These are phyloP conservation scores for Spergularia azorica DNA, from an alignment of 179 eudicot species.

Conservation along the genomic window DNA sequence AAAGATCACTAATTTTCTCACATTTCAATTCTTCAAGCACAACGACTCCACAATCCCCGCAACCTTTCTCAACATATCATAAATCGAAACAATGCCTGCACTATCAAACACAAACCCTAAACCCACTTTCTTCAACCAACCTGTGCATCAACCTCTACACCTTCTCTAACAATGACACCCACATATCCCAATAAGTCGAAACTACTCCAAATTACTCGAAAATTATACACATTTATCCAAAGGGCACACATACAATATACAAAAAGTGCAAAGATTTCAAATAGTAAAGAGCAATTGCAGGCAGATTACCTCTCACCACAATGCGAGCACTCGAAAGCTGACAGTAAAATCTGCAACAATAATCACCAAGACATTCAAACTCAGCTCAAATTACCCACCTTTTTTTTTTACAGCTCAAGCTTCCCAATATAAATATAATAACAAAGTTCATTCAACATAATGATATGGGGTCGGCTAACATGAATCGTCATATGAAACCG, in stretches of 20 bases:
- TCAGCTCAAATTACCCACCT: background rate
- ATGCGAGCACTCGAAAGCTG: conserved; percentile 96
- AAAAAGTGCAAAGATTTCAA: background rate
- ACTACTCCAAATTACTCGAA: background rate
- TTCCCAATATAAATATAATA: background rate
- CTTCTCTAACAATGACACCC: background rate
- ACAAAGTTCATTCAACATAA: background rate
- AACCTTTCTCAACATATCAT: background rate
- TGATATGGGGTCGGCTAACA: background rate
- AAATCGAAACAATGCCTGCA: background rate
- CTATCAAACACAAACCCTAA: background rate
- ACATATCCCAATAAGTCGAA: background rate
- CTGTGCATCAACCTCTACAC: background rate
- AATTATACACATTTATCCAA: background rate
- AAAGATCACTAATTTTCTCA: background rate
- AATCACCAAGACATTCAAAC: background rate
- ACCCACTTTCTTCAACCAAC: background rate
- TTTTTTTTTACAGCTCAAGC: too few relatives aligned
- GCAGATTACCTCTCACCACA: conserved; percentile 84
- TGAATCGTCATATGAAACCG: too few relatives aligned
- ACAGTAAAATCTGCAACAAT: conserved; percentile 69
- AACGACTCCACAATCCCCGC: background rate
- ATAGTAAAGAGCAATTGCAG: background rate
- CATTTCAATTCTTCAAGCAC: background rate
- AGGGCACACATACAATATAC: background rate